These are phyloP conservation scores for Tuber calosporum DNA, from an alignment of 495 filamentous ascomycete species.

Conservation along the genomic window DNA sequence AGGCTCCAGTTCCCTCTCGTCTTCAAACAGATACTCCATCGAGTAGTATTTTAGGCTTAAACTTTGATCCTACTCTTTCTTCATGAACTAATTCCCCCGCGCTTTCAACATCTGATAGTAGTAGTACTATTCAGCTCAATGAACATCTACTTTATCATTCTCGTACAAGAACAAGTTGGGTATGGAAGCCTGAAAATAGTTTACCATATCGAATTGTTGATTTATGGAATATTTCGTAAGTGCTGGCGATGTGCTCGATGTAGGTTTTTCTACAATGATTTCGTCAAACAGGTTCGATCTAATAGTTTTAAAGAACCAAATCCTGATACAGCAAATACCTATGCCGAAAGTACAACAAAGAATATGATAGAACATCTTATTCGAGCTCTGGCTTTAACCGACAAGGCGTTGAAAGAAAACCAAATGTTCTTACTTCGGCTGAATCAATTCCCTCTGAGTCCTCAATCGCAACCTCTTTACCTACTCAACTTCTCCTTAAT, in stretches of 20 bases:
- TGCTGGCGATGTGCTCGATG: background rate
- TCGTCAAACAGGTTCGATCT: background rate
- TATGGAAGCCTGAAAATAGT: background rate
- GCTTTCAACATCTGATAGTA: background rate
- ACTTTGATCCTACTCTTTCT: background rate
- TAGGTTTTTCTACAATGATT: background rate
- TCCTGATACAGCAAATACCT: background rate
- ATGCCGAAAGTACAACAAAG: conserved; percentile 4
- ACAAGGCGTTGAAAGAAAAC: background rate
- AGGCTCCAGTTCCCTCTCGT: background rate
- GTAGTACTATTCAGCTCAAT: background rate
- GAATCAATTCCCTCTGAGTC: background rate
- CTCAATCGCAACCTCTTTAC: no score
- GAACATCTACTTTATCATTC: background rate
- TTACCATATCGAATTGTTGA: background rate
- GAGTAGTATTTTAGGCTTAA: background rate
- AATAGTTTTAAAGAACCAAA: conserved; percentile 1
- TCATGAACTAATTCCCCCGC: background rate
- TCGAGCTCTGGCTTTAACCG: conserved; percentile 5
- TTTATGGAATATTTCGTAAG: background rate
- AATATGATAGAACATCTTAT: conserved; percentile 14
- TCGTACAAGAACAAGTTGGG: background rate
- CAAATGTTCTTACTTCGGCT: background rate
- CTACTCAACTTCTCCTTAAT: conserved; percentile 15
- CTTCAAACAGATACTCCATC: no score